A percentile compares a stretch with the other conserved stretches of the same genome.
These are phyloP conservation scores for Diaporthe ampelina DNA, from an alignment of 2,329 filamentous ascomycete species.

Conservation along the genomic window DNA sequence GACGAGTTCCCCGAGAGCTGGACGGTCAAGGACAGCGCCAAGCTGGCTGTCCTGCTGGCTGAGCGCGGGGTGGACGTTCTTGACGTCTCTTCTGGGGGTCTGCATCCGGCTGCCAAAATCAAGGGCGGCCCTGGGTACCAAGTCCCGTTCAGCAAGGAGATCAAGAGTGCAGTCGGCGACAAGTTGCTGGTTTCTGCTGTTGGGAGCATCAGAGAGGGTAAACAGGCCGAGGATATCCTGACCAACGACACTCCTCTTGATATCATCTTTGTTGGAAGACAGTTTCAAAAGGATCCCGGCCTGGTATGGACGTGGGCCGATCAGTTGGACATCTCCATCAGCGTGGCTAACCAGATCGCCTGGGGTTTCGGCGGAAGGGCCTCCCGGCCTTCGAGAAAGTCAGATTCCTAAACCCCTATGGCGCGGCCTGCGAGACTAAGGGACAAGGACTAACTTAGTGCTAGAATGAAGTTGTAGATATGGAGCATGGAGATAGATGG, in stretches of 20 bases:
- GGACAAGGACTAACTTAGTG: not conserved
- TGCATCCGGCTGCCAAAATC: constrained; percentile 71
- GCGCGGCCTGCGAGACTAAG: not conserved
- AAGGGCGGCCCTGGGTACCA: constrained; percentile 76
- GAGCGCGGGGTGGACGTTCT: constrained; percentile 80
- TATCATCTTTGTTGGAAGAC: constrained; percentile 62
- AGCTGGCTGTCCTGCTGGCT: constrained; percentile 74
- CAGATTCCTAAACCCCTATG: not conserved
- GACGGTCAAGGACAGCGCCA: constrained; percentile 74
- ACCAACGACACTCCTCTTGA: constrained; percentile 60
- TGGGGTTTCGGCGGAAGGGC: constrained; percentile 66
- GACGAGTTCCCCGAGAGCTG: constrained; percentile 65
- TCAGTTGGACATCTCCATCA: constrained; percentile 62
- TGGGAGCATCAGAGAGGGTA: constrained; percentile 62
- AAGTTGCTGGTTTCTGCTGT: constrained; percentile 62
- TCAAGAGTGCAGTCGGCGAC: constrained; percentile 80
- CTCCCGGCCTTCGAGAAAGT: constrained; percentile 32
- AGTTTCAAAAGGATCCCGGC: constrained; percentile 72
- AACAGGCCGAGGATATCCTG: constrained; percentile 62
- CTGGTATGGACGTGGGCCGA: constrained; percentile 69
- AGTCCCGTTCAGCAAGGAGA: constrained; percentile 75
- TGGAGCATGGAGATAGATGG: not conserved
- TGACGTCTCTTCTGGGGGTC: constrained; percentile 79
- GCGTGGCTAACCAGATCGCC: constrained; percentile 66
- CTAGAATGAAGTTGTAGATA: constrained; percentile 10